phyloP scores from a whole-genome alignment of 129 eudicot species.

The Escallonia herrerae region DNA sequence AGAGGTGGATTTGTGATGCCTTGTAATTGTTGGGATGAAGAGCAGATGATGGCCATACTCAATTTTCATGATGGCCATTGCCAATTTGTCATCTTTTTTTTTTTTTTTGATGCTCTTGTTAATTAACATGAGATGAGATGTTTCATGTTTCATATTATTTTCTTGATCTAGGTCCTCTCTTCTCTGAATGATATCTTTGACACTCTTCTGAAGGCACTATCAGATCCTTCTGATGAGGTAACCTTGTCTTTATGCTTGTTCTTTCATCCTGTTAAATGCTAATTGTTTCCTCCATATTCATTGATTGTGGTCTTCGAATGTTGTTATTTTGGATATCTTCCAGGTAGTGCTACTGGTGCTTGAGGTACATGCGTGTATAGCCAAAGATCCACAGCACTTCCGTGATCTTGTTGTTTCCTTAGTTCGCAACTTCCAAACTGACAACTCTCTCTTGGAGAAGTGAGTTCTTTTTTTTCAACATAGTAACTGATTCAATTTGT shows the following conservation, averaged over 20 bases:
- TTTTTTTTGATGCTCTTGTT: neutral
- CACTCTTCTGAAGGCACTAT: constrained; percentile 81
- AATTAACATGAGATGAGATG: constrained; percentile 6
- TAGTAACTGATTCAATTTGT: neutral
- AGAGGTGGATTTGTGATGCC: too few relatives aligned
- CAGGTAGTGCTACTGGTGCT: constrained; percentile 96
- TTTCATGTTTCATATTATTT: constrained; percentile 15
- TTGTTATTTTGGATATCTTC: neutral
- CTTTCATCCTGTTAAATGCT: constrained; percentile 6
- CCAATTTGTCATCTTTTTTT: too few relatives aligned
- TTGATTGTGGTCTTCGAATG: constrained; percentile 1
- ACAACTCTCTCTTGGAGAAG: constrained; percentile 79
- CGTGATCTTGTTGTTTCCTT: constrained; percentile 77
- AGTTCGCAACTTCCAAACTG: constrained; percentile 57
- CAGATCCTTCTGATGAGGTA: constrained; percentile 97
- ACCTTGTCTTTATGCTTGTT: constrained; percentile 12
- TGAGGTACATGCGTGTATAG: constrained; percentile 97
- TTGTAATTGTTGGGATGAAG: too few relatives aligned
- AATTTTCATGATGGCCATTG: too few relatives aligned
- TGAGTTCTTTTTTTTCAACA: constrained; percentile 24
- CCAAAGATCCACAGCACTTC: constrained; percentile 70
- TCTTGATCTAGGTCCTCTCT: constrained; percentile 60
- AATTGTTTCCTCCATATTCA: constrained; percentile 2
- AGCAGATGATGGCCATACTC: too few relatives aligned
- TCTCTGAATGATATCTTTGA: constrained; percentile 80